Evolutionary conservation across 2,329 filamentous ascomycete species (phyloP), one percentile per base, ranked within the genome.

Genomic region (Sporothrix globosa): DNA sequence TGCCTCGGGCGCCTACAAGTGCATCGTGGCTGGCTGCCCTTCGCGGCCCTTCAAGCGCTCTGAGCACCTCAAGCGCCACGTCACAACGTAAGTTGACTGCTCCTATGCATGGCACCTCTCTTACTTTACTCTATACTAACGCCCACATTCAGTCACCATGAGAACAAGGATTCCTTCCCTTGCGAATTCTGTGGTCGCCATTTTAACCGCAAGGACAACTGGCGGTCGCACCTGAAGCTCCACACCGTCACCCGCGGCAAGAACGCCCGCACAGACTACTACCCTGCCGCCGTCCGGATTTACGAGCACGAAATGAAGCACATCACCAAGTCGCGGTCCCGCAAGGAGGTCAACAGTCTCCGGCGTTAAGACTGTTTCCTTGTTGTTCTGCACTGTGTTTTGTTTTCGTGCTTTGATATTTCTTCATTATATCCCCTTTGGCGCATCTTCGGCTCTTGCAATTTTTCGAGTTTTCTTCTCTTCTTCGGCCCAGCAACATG

Each of bases 61-160:
- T 30, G 86, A 88, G 76, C 86, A 88, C 72, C 77, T 87, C 21
- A 87, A 87, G 78, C 81, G 86, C 39, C 86, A 88, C 75, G 80
- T 83, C 67, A 81, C 81, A 68, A 83, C 83, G 85, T 87, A 75
- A 80, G 83, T 81, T 39, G 46, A 34, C 27, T 30, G 0, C 27
- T 30, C 27, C 27, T 30, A 30, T 30, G 27, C 27, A 19, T 52
- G 4, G 1, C 21, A 17, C 52, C 2, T 34, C 24, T 52, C 24
- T 60, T 5, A 4, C 24, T 69, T 52, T 61, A 17, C n/a, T 58
- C 11, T 21, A 10, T 34, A 7, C 19, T 58, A 27, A 73, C 63
- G 46, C 2, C 39, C 24, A 41, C 17, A 11, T 41, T 17, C 13
- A 73, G 72, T 34, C 73, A 74, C 71, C 78, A 78, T 54, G 74